Evolutionary conservation across 1,139 yeast genomes (phyloP), one percentile per base, ranked within the genome.

Genomic region (Saccharomycopsis hybrid): DNA sequence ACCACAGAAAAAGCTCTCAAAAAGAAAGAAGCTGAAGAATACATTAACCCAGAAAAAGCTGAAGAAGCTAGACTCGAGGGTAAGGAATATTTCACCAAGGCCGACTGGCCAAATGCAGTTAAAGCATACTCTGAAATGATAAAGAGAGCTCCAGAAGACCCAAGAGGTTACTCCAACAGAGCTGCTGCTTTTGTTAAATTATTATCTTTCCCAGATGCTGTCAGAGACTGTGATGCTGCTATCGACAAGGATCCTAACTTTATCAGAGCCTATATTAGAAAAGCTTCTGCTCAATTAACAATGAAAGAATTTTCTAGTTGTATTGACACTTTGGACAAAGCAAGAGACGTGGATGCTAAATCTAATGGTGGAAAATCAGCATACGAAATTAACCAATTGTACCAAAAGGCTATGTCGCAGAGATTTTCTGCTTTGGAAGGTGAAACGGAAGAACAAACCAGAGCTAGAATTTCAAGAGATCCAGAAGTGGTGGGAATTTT

Each of bases 21-120:
- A 71, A 73, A 73, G 52, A 76, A 77, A 62, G 96, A 89, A 69
- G 79, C 86, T 41, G 77, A 78, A 59, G 80, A 82, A 40, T 92
- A 90, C 67, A 70, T 90, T 57, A 84, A 89, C 66, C 95, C 96
- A 32, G 96, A 74, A 59, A 84, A 87, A 70, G 97, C 97, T 5
- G 97, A 92, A 66, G 92, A 82, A 65, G 97, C 98, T 28, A 85
- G 98, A 69, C 75, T 88, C 56, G 76, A 82, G 67, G 99, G 99
- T 67, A 92, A 87, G 66, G 94, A 85, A 41, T 80, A 68, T 62
- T 94, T 94, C 76, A 80, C 85, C 58, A 84, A 85, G 61, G 94
- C 88, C 43, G 96, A 92, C 69, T 90, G 96, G 96, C 97, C 98
- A 56, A 85, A 76, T 58, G 97, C 98, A 36, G 97, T 94, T 50